Evolutionary conservation across 768 basidiomycete genomes (phyloP).

Genomic region (Lentinus tigrinus): DNA sequence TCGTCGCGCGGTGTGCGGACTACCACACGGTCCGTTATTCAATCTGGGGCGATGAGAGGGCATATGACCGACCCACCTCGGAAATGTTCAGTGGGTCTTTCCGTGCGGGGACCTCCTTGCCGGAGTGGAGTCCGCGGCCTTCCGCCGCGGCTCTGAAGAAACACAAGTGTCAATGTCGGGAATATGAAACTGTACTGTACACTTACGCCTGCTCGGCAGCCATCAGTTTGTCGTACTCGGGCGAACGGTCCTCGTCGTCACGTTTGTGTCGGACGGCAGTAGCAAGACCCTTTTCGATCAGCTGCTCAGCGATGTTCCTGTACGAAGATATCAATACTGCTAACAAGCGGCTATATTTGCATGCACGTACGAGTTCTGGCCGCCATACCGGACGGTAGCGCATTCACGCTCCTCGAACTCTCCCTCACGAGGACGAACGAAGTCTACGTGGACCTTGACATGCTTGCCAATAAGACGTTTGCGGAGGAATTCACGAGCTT

Average conservation of each 20-base stretch:
- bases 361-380: conserved; percentile 67
- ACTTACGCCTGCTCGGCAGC: conserved; percentile 89
- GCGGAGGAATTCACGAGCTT: conserved; percentile 90
- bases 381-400: conserved; percentile 83
- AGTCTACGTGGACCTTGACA: conserved; percentile 83
- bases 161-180: conserved; percentile 6
- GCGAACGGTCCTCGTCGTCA: conserved; percentile 94
- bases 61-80: conserved; percentile 62
- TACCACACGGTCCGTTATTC: neutral
- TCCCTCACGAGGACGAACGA: conserved; percentile 86
- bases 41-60: neutral
- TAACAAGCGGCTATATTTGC: neutral
- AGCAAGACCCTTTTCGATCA: conserved; percentile 91
- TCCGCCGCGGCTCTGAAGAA: conserved; percentile 70
- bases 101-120: conserved; percentile 80
- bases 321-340: neutral
- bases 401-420: conserved; percentile 94
- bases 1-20: conserved; percentile 60
- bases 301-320: conserved; percentile 89
- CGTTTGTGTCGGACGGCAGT: conserved; percentile 88
- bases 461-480: conserved; percentile 90
- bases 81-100: conserved; percentile 89
- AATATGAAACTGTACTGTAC: neutral
- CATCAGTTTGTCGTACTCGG: conserved; percentile 95
- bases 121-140: conserved; percentile 83